Conservation (phyloP, 352 stramenopile genomes). For the Pythium dissimile region DNA sequence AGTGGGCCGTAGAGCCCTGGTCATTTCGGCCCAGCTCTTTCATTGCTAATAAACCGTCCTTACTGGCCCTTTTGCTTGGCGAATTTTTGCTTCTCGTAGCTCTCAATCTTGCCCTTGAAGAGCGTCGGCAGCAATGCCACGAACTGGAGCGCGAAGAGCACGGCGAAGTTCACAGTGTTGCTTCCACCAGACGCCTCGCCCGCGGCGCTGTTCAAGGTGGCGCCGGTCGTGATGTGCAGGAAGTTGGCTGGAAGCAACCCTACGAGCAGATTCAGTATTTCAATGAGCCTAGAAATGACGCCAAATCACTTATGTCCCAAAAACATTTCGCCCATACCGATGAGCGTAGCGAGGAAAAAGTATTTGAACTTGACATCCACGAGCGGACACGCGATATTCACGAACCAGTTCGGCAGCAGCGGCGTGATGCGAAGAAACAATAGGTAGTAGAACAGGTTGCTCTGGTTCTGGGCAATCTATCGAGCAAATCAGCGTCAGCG, state of each 20-base stretch:
- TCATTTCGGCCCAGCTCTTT: too few relatives aligned
- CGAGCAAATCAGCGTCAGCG: not conserved
- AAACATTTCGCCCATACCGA: slow-evolving; percentile 30
- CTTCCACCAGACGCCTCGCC: slow-evolving; percentile 39
- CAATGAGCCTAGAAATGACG: not conserved
- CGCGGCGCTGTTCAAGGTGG: slow-evolving; percentile 71
- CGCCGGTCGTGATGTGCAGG: slow-evolving; percentile 80
- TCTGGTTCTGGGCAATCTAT: slow-evolving; percentile 76
- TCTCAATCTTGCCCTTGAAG: slow-evolving; percentile 86
- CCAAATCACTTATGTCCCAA: not conserved
- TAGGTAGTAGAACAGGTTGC: slow-evolving; percentile 88
- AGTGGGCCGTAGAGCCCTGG: too few relatives aligned
- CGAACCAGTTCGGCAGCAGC: slow-evolving; percentile 87
- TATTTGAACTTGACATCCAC: slow-evolving; percentile 83
- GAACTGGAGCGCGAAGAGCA: slow-evolving; percentile 85
- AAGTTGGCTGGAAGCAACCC: slow-evolving; percentile 80
- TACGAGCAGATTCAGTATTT: slow-evolving; percentile 4
- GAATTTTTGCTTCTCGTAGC: slow-evolving; percentile 75
- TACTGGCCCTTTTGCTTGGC: slow-evolving; percentile 51
- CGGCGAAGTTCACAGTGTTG: slow-evolving; percentile 77
- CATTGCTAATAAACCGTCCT: not conserved
- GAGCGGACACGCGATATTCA: slow-evolving; percentile 85
- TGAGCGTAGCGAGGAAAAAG: slow-evolving; percentile 81
- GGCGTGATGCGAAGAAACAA: slow-evolving; percentile 88
- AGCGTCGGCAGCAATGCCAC: slow-evolving; percentile 76